These are phyloP conservation scores for Fusarium torulosum DNA, from an alignment of 2,329 filamentous ascomycete genomes.

Conservation along the genomic window DNA sequence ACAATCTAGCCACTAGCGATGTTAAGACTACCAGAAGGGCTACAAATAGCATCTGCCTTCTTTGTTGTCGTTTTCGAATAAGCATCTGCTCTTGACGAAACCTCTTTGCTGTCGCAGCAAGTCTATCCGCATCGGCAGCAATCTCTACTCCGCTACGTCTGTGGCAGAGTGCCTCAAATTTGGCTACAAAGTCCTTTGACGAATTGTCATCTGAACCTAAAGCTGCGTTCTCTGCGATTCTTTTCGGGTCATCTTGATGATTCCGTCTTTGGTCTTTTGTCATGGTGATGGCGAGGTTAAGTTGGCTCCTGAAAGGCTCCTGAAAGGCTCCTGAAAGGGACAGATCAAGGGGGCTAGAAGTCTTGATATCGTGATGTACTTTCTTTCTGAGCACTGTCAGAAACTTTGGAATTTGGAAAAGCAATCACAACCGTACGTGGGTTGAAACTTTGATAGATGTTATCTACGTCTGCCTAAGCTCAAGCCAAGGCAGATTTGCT, in stretches of 20 bases:
- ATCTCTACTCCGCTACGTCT: not conserved
- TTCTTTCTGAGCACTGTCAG: rapidly evolving
- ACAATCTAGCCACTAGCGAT: not conserved
- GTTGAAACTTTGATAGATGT: rapidly evolving
- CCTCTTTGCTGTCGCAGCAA: conserved; percentile 1
- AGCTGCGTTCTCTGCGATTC: rapidly evolving
- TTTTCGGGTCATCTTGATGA: not conserved
- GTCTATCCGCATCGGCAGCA: conserved; percentile 1
- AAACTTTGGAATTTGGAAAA: not conserved
- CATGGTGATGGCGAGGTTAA: not conserved
- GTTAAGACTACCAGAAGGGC: not conserved
- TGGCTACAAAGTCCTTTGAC: not conserved
- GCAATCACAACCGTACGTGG: no score
- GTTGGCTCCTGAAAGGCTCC: not conserved
- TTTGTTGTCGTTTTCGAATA: not conserved
- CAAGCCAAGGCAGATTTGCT: conserved; percentile 28
- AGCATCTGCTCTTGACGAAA: conserved; percentile 7
- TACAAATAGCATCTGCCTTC: not conserved
- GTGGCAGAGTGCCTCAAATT: not conserved
- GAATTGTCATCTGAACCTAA: not conserved
- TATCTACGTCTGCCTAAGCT: conserved; percentile 8
- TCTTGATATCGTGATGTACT: not conserved
- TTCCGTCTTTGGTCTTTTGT: not conserved
- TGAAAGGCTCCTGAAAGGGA: not conserved
- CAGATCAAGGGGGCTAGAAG: no score